phyloP scores from a whole-genome alignment of 2,329 filamentous ascomycete genomes.

The Epicoccum sorghinum region DNA sequence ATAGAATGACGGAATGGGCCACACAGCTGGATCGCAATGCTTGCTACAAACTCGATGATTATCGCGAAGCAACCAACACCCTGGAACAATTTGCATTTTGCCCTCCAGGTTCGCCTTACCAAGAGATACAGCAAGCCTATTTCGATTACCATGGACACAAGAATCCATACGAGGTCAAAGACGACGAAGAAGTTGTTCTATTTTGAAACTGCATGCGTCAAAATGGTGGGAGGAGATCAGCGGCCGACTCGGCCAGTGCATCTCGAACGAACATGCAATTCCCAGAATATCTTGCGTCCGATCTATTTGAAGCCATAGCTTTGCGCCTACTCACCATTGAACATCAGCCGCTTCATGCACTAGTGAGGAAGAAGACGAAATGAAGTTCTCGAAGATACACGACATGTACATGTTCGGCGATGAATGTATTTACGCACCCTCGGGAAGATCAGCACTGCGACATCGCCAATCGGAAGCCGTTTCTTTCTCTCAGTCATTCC shows the following conservation, averaged over 20 bases:
- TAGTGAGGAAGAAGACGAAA: neutral
- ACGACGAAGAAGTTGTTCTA: slow-evolving; percentile 18
- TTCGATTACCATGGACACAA: slow-evolving; percentile 44
- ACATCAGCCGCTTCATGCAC: neutral
- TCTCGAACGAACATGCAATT: no score
- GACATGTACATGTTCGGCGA: neutral
- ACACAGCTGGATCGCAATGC: slow-evolving; percentile 38
- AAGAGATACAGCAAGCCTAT: slow-evolving; percentile 36
- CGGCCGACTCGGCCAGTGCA: neutral
- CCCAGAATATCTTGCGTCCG: no score
- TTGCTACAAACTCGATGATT: slow-evolving; percentile 43
- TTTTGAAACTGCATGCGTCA: slow-evolving; percentile 16
- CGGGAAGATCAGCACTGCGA: neutral
- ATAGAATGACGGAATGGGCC: slow-evolving; percentile 42
- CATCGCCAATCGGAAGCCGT: neutral
- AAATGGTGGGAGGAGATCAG: neutral
- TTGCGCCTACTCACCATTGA: neutral
- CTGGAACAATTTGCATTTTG: slow-evolving; percentile 45
- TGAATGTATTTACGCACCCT: neutral
- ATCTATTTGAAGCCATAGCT: neutral
- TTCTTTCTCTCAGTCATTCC: no score
- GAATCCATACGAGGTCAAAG: slow-evolving; percentile 36
- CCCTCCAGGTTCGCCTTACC: slow-evolving; percentile 39
- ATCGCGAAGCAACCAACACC: slow-evolving; percentile 44
- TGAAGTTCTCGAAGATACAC: slow-evolving; percentile 1